These are phyloP conservation scores for Evansstolkia leycettana DNA, from an alignment of 495 filamentous ascomycete genomes.

Conservation along the genomic window DNA sequence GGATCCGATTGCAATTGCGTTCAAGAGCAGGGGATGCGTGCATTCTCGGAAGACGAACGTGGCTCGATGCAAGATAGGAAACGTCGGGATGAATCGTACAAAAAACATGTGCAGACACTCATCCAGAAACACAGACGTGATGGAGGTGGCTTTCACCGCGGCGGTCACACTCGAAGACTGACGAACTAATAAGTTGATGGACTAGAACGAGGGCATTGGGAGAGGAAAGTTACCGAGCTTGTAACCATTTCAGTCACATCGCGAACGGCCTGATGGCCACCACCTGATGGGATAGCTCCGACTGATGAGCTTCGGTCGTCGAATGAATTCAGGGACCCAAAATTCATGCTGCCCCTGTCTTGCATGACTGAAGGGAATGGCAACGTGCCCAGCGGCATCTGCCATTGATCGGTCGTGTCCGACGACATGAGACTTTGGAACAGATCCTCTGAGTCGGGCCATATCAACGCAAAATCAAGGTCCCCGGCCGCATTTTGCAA, in stretches of 20 bases:
- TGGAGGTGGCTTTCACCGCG: conserved; percentile 32
- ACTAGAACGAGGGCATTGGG: not conserved
- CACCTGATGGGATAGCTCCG: conserved; percentile 29
- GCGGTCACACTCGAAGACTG: conserved; percentile 35
- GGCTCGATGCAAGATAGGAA: conserved; percentile 34
- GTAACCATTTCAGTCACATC: conserved; percentile 37
- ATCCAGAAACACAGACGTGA: conserved; percentile 37
- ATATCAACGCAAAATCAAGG: conserved; percentile 32
- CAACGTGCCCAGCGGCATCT: conserved; percentile 31
- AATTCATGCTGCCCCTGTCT: conserved; percentile 20
- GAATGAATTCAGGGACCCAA: conserved; percentile 24
- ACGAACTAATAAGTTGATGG: not conserved
- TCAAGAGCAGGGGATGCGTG: conserved; percentile 32
- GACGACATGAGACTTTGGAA: conserved; percentile 35
- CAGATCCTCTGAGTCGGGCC: conserved; percentile 37
- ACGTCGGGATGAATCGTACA: conserved; percentile 35
- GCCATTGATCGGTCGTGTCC: conserved; percentile 32
- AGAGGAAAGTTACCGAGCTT: conserved; percentile 24
- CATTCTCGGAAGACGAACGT: conserved; percentile 40
- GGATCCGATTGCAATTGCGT: conserved; percentile 38
- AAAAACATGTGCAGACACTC: conserved; percentile 41
- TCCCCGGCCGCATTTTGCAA: conserved; percentile 19
- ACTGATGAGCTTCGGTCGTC: conserved; percentile 26
- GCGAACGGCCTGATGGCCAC: conserved; percentile 32
- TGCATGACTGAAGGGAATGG: conserved; percentile 27